Evolutionary conservation across 2,329 filamentous ascomycete genomes (phyloP), one percentile per base, ranked within the genome.

Genomic region (Xylariaceae sp.): DNA sequence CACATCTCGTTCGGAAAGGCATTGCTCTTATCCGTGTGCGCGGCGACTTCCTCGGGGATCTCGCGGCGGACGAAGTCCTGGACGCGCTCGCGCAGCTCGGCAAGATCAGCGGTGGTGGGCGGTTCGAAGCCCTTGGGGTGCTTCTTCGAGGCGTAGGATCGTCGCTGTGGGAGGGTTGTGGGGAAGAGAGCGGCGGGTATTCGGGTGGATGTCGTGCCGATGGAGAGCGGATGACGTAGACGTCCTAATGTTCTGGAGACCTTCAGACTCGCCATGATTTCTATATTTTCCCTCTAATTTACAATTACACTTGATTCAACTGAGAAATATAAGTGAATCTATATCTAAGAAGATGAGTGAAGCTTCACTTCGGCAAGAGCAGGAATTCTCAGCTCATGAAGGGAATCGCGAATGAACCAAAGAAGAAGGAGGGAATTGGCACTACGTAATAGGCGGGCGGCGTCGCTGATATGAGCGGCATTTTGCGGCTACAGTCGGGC

Each of bases 1-100:
- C 94, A 99, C 88, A 99, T 93, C 5, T 88, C 86, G 54, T 85
- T 82, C 2, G 94, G 94, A 74, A 99, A 99, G 53, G 85, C 86
- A 81, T 97, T 97, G 71, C 81, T 81, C 71, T 84, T 83, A 77
- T 99, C 93, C n/a, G 92, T 95, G 58, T 79, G 79, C 9, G 89
- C 83, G 0, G 93, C 94, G 11, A 97, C 78, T 65, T 92, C 87
- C 72, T 91, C 89, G 17, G 91, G 78, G 59, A 97, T 92, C 74
- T 97, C 92, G 69, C 93, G 86, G 61, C 89, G 86, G 18, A 90
- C 87, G 70, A 99, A 99, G 59, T 97, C 92, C 68, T 92, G 89
- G 34, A 95, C 91, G 30, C 88, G 81, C 69, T 92, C 90, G 59
- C 92, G 85, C 61, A 96, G 80, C 76, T 96, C 91, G 18, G 87